Conservation (phyloP, 805 yeast species). For the Metschnikowia continentalis region DNA sequence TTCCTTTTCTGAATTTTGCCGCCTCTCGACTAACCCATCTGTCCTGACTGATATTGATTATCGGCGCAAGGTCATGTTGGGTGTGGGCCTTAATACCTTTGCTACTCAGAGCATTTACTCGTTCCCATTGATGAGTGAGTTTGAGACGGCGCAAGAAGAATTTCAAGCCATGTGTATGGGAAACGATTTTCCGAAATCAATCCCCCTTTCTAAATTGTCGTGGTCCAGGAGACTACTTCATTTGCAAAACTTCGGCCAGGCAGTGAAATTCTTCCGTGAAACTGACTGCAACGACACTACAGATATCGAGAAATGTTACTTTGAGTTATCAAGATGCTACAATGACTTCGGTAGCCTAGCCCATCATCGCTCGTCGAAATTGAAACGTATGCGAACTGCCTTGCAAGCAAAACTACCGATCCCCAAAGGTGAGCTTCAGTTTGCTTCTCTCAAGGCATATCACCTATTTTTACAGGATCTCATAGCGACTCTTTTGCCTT, state of each 20-base stretch:
- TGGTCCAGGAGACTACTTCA: constrained; percentile 13
- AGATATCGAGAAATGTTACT: constrained; percentile 11
- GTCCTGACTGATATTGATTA: not conserved
- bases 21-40: not conserved
- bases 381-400: constrained; percentile 2
- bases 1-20: not conserved
- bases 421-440: constrained; percentile 5
- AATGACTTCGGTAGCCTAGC: constrained; percentile 10
- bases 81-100: constrained; percentile 1
- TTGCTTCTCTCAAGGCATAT: constrained; percentile 2
- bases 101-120: constrained; percentile 4
- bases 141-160: not conserved
- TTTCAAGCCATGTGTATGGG: not conserved
- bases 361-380: constrained; percentile 1
- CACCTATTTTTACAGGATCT: constrained; percentile 1
- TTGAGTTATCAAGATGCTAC: constrained; percentile 15
- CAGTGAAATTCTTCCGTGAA: constrained; percentile 6
- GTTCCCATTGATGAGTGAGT: constrained; percentile 2
- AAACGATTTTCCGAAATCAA: not conserved
- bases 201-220: constrained; percentile 6
- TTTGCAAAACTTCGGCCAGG: constrained; percentile 10
- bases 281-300: constrained; percentile 1
- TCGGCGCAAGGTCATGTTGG: not conserved
- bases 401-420: constrained; percentile 5
- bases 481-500: constrained; percentile 2